Conservation (phyloP, 306 rosid genomes). For the Cicer arietinum region DNA sequence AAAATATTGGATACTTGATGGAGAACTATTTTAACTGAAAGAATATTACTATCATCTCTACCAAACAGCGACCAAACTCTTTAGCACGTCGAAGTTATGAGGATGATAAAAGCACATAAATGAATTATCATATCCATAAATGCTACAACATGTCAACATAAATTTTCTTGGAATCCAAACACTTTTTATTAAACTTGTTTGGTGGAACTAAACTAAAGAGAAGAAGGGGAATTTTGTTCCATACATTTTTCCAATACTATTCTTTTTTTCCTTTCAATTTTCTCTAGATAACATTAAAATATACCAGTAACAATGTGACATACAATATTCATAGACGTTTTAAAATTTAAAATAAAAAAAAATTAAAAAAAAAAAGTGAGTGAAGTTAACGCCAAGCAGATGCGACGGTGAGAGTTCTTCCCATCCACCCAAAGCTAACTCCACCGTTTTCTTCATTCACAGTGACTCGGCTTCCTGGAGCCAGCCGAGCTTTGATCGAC, state of each 20-base stretch:
- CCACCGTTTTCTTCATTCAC: conserved; percentile 84
- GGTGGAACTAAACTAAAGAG: not conserved
- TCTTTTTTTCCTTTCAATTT: conserved; percentile 57
- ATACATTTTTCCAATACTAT: conserved; percentile 40
- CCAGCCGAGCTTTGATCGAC: conserved; percentile 49
- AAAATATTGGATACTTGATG: too few relatives aligned
- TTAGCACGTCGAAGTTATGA: not conserved
- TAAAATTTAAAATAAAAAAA: not conserved
- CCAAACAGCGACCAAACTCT: not conserved
- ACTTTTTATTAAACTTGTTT: conserved; percentile 44
- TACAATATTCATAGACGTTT: conserved; percentile 19
- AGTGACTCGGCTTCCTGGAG: conserved; percentile 47
- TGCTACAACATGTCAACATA: conserved; percentile 27
- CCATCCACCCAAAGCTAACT: conserved; percentile 83
- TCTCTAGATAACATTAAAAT: conserved; percentile 64
- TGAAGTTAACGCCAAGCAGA: conserved; percentile 93
- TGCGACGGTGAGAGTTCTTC: conserved; percentile 85
- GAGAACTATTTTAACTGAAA: not conserved
- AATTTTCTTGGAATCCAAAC: conserved; percentile 63
- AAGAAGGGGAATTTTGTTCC: not conserved
- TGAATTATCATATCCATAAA: conserved; percentile 15
- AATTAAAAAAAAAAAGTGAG: conserved; percentile 4
- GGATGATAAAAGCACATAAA: not conserved
- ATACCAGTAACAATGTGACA: conserved; percentile 50
- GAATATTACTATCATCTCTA: not conserved